Base-by-base conservation (phyloP, 192 early-diverging fungal genomes). In the Gigaspora rosea region DNA sequence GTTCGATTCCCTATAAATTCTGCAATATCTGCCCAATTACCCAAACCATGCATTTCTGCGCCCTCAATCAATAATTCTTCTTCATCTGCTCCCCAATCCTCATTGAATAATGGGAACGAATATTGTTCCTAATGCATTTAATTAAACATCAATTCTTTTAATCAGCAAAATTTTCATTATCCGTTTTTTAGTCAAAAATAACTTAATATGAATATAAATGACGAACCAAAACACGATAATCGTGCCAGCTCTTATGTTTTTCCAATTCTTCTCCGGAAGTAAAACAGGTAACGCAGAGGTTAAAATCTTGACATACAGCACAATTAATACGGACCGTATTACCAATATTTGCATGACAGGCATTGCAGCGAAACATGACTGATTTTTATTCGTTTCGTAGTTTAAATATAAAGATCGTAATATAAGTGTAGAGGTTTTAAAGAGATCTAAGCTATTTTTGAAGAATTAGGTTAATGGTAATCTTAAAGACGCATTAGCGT, bases 1-100 rank as follows among this genome's bases (percentile, higher is more conserved):
- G 90, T 92, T 79, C 96, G 96, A 47, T 95, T 95, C 16, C 95
- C 95, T 33, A 98, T 92, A 76, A 96, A 93, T 66, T 95, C 95
- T 0, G 95, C 92, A 47, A 97, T 93, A 62, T 95, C 94, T 78
- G 94, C 93, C 96, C 96, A 99, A 85, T 98, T 98, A 48, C 98
- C 98, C 71, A 98, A 89, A 27, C 98, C 98, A 83, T 91, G 95
- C 79, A 93, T 88, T 81, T 95, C 93, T 59, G 95, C 86, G 8
- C 92, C 94, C 72, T 98, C 95, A 54, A 98, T 94, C 75, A 99
- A 85, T 71, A 95, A 77, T 61, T 98, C 85, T 85, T 99, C 98
- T 77, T 99, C 98, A 65, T 98, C 95, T 6, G 96, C 98, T 57
- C 91, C 92, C 98, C 98, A 99, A 71, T 95, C 90, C 20, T 86